Base-by-base conservation (phyloP, 1,284 basidiomycete species). In the Sanghuangporus sanghuang region DNA sequence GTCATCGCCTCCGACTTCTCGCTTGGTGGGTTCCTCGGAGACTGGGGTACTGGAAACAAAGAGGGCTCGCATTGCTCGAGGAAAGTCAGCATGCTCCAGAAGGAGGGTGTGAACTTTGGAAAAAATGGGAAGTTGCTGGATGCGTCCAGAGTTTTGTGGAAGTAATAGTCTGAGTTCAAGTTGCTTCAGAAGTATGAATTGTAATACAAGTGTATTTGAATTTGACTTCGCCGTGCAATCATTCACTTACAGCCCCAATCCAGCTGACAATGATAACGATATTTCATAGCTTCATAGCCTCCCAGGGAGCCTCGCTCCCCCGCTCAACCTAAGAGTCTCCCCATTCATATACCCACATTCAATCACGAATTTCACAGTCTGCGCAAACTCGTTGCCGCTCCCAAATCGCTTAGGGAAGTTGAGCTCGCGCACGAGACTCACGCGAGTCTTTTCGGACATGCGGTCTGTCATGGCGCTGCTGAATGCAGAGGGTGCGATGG, bases 1-100 rank as follows among this genome's bases (percentile, higher is more conserved):
- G 79, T 89, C 58, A 80, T 89, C 32, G 82, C 85, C 0, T 83
- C 85, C 1, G 81, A 79, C 65, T 68, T 79, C 8, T 86, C 79
- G 62, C 75, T 88, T 18, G 85, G 86, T 2, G 85, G 85, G 0
- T 88, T 83, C 68, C 76, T 72, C 59, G 86, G 86, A 12, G 81
- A 87, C 69, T 87, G 85, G 84, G 81, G 79, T 3, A 77, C 72
- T 21, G 67, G 73, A 32, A 71, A 76, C 59, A 76, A 73, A 65
- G 63, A 63, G 52, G 63, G 61, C 62, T 66, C 64, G 64, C 44
- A 66, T 67, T 78, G 71, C 59, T 68, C 75, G 40, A 70, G 77
- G 55, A 85, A 87, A 70, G 63, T 81, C 23, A 72, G 76, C 18
- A 71, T 85, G 48, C 72, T 86, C 2, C 69, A 68, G 14, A 67